Evolutionary conservation across 2,329 filamentous ascomycete genomes (phyloP), one percentile per base, ranked within the genome.

Genomic region (Fusarium sp.): DNA sequence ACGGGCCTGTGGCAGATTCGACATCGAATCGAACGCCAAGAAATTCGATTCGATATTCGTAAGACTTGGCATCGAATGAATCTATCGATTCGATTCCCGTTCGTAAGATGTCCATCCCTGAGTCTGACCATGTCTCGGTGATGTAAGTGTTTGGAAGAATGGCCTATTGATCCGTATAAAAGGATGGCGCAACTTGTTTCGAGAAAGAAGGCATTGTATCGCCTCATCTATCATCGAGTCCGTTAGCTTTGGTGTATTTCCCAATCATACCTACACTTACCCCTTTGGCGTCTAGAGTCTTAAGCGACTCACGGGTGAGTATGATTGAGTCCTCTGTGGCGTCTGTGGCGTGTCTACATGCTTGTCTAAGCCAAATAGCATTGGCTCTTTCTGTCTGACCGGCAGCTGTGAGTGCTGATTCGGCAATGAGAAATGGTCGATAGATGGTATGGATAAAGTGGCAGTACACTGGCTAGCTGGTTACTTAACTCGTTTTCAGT

Each of bases 401-500:
- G 0, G 18, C 27, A 7, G 18, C 18, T 30, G 26, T n/a, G 4
- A 46, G 44, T 10, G 44, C 44, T 1, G 44, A 11, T 11, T 30
- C 26, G 5, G 26, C 18, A 7, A 46, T 30, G 6, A 46, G 44
- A 6, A 46, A 30, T 3, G 44, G 12, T 0, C 26, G 12, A 30
- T 46, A 46, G 7, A 46, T 7, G 5, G 26, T 27, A 10, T 27
- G 26, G 0, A n/a, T 46, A 26, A 46, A 46, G 26, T 27, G 23
- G 3, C 7, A 27, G 23, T 46, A 5, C 6, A n/a, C 17, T 45
- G 4, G 3, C 9, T 1, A 3, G 0, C 27, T 7, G 27, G 23
- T 18, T 12, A 2, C 4, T 2, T 2, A 2, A 0, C 18, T 7
- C 0, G 3, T 2, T 3, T 13, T 18, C 1, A 3, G 7, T 7